phyloP scores from a whole-genome alignment of 208 protist genomes.

The Tetramitus jugosus region DNA sequence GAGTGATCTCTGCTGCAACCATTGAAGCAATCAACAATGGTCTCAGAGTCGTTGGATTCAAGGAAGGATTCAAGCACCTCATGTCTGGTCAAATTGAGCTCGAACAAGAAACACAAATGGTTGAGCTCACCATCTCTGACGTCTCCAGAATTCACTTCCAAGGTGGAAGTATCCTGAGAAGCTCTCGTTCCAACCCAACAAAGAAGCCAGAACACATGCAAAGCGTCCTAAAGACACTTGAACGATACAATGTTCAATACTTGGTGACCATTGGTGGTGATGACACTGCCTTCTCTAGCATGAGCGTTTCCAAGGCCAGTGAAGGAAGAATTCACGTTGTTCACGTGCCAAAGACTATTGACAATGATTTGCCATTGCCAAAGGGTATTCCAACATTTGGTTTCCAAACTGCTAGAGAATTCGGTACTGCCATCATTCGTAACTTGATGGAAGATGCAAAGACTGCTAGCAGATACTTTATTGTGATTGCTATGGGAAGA shows the following conservation, averaged over 20 bases:
- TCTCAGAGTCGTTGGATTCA: slow-evolving; percentile 14
- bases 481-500: slow-evolving; percentile 30
- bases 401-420: slow-evolving; percentile 23
- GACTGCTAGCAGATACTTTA: slow-evolving; percentile 25
- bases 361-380: slow-evolving; percentile 33
- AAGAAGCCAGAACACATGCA: slow-evolving; percentile 13
- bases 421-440: slow-evolving; percentile 17
- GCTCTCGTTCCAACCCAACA: slow-evolving; percentile 22
- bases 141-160: slow-evolving; percentile 20
- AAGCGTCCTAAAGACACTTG: neutral
- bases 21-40: slow-evolving; percentile 22
- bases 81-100: too few species aligned
- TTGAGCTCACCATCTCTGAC: neutral
- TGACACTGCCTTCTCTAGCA: slow-evolving; percentile 22
- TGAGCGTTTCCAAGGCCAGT: slow-evolving; percentile 22
- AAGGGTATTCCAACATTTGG: slow-evolving; percentile 29
- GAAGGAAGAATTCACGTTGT: slow-evolving; percentile 18
- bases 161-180: slow-evolving; percentile 22
- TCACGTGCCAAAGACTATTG: slow-evolving; percentile 35
- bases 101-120: slow-evolving; percentile 5
- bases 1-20: slow-evolving; percentile 18
- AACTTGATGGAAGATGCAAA: slow-evolving; percentile 27
- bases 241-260: slow-evolving; percentile 20
- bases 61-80: slow-evolving; percentile 20
- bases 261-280: slow-evolving; percentile 33